These are phyloP conservation scores for Agaricales sp. DNA, from an alignment of 1,284 basidiomycete genomes.

Conservation along the genomic window DNA sequence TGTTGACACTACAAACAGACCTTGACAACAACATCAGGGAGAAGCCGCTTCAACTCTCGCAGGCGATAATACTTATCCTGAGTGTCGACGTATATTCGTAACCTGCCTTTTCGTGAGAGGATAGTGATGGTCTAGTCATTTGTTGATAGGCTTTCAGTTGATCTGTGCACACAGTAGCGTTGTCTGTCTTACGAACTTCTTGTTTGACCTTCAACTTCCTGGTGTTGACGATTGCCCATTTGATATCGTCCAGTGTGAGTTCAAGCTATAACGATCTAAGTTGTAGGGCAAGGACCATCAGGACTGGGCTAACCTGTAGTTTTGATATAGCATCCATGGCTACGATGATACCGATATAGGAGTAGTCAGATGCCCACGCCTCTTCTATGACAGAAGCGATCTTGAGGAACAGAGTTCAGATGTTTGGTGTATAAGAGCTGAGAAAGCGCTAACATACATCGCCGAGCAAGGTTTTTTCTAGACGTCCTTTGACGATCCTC, in stretches of 20 bases:
- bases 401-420: constrained; percentile 25
- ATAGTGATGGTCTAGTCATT: constrained; percentile 60
- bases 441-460: constrained; percentile 73
- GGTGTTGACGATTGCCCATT: constrained; percentile 80
- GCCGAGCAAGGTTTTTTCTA: constrained; percentile 93
- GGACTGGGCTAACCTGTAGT: constrained; percentile 55
- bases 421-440: not conserved
- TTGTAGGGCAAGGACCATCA: not conserved
- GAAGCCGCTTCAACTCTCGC: constrained; percentile 72
- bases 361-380: constrained; percentile 88
- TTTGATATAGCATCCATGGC: constrained; percentile 86
- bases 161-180: not conserved
- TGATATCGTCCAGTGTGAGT: constrained; percentile 87
- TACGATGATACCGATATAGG: constrained; percentile 90
- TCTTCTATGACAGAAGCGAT: constrained; percentile 92
- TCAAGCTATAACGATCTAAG: constrained; percentile 53
- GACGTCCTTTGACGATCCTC: constrained; percentile 92
- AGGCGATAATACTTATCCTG: constrained; percentile 84
- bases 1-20: constrained; percentile 23
- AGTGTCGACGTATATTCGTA: constrained; percentile 83
- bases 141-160: not conserved
- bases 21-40: constrained; percentile 86
- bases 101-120: constrained; percentile 65
- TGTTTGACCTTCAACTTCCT: constrained; percentile 93
- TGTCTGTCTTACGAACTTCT: constrained; percentile 37